Evolutionary conservation across 805 yeast genomes (phyloP).

Genomic region (Yarrowia porcina): DNA sequence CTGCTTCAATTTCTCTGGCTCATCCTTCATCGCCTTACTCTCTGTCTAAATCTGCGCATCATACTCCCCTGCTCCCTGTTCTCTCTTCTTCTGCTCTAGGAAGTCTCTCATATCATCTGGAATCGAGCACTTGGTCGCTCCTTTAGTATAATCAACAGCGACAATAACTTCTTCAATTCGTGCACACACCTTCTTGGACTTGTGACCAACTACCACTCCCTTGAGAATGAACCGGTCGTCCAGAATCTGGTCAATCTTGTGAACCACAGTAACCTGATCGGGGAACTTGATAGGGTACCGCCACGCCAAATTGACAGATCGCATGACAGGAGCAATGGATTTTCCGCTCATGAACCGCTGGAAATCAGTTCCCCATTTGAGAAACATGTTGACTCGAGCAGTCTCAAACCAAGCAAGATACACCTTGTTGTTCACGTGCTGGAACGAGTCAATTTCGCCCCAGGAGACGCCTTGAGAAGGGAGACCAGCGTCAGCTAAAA

Average conservation of each 20-base stretch:
- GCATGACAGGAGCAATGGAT: constrained; percentile 32
- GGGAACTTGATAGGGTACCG: constrained; percentile 32
- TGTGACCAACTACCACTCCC: constrained; percentile 32
- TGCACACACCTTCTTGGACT: constrained; percentile 31
- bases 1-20: no score
- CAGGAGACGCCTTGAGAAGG: constrained; percentile 28
- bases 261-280: constrained; percentile 31
- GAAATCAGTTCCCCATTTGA: constrained; percentile 29
- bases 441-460: constrained; percentile 32
- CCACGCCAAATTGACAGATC: constrained; percentile 32
- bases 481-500: constrained; percentile 19
- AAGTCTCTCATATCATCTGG: constrained; percentile 29
- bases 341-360: constrained; percentile 28
- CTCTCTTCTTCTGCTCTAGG: constrained; percentile 21
- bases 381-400: constrained; percentile 19
- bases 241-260: constrained; percentile 27
- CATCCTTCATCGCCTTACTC: no score
- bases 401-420: constrained; percentile 34
- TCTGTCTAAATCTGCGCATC: neutral
- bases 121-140: constrained; percentile 30
- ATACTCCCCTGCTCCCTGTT: constrained; percentile 3
- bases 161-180: constrained; percentile 32
- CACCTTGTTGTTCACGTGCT: constrained; percentile 34
- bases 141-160: constrained; percentile 30
- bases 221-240: constrained; percentile 31